These are phyloP conservation scores for Theileria equi DNA, from an alignment of 169 alveolate genomes.

Conservation along the genomic window DNA sequence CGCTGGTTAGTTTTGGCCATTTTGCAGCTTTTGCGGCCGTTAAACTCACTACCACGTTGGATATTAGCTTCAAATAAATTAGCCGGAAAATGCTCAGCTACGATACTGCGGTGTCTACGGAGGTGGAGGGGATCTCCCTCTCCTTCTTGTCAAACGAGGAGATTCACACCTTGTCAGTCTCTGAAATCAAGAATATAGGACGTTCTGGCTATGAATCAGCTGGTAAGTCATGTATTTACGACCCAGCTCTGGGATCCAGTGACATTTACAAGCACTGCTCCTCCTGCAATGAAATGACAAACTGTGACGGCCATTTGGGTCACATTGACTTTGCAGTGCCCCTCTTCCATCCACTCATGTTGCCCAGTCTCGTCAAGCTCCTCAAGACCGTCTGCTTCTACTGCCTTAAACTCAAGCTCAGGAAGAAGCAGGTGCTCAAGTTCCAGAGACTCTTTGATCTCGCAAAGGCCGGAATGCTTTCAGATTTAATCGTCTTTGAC, in stretches of 20 bases:
- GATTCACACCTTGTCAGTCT: constrained; percentile 17
- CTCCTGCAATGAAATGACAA: constrained; percentile 87
- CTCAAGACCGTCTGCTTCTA: constrained; percentile 78
- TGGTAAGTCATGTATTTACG: constrained; percentile 80
- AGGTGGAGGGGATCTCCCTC: constrained; percentile 50
- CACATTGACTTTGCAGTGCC: constrained; percentile 90
- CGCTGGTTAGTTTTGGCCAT: too few relatives aligned
- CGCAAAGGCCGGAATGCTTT: constrained; percentile 25
- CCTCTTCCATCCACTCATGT: constrained; percentile 90
- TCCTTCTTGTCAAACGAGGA: constrained; percentile 37
- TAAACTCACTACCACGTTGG: too few relatives aligned
- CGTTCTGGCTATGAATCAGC: constrained; percentile 52
- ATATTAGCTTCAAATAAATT: too few relatives aligned
- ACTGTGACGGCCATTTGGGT: constrained; percentile 95
- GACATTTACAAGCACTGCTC: constrained; percentile 85
- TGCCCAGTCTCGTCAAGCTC: constrained; percentile 83
- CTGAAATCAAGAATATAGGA: constrained; percentile 37
- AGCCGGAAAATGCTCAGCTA: constrained; percentile 28
- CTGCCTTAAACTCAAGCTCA: constrained; percentile 33
- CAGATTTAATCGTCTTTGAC: constrained; percentile 42
- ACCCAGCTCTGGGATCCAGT: constrained; percentile 92
- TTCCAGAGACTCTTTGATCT: constrained; percentile 35
- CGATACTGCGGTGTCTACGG: constrained; percentile 56
- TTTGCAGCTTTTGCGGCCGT: too few relatives aligned
- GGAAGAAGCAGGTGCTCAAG: background rate